phyloP scores from a whole-genome alignment of 1,139 yeast species.

The Magnusiomyces ingens region DNA sequence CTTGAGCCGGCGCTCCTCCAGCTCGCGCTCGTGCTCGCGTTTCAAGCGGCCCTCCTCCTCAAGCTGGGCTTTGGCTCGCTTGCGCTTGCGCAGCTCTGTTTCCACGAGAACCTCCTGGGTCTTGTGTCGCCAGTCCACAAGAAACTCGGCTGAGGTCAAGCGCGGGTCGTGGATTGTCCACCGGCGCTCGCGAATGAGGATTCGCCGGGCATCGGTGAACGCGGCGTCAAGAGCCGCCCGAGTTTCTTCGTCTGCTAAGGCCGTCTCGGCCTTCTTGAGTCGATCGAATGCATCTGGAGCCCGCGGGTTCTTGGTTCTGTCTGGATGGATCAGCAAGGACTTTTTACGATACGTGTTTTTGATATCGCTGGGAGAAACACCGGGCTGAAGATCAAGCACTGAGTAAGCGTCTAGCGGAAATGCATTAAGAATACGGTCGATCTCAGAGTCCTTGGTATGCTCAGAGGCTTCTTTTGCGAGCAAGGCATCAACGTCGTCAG shows the following conservation, averaged over 20 bases:
- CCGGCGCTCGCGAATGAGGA: conserved; percentile 41
- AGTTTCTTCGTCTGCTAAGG: conserved; percentile 31
- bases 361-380: conserved; percentile 36
- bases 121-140: conserved; percentile 36
- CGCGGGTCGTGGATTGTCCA: conserved; percentile 38
- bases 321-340: conserved; percentile 64
- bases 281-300: conserved; percentile 62
- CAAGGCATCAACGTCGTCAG: conserved; percentile 27
- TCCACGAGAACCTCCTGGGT: conserved; percentile 42
- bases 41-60: conserved; percentile 40
- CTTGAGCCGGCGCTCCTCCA: conserved; percentile 37
- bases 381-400: conserved; percentile 49
- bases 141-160: conserved; percentile 37
- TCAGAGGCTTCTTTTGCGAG: conserved; percentile 30
- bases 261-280: conserved; percentile 36
- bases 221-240: conserved; percentile 36
- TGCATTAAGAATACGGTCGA: conserved; percentile 45
- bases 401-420: conserved; percentile 50
- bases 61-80: conserved; percentile 35
- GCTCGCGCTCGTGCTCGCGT: conserved; percentile 35
- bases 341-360: conserved; percentile 49
- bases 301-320: conserved; percentile 46
- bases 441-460: conserved; percentile 42
- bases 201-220: conserved; percentile 39
- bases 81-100: conserved; percentile 38